phyloP scores from a whole-genome alignment of 805 yeast species.

The Kazachstania taianensis region DNA sequence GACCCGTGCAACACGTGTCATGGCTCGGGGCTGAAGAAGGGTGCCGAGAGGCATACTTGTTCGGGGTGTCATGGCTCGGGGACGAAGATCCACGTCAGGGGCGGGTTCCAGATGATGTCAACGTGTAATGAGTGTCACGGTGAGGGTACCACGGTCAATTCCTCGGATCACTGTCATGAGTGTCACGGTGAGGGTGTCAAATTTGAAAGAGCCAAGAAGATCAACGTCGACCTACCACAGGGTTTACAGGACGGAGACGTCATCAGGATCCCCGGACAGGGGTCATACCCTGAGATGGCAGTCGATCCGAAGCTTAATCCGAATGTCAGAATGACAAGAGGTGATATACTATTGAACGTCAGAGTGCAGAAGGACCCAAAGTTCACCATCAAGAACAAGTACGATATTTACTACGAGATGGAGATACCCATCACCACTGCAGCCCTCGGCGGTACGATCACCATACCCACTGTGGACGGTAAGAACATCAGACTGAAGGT shows the following conservation, averaged over 20 bases:
- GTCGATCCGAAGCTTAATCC: conserved; percentile 39
- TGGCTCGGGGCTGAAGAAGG: conserved; percentile 77
- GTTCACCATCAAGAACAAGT: conserved; percentile 54
- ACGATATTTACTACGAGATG: conserved; percentile 51
- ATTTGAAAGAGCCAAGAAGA: conserved; percentile 48
- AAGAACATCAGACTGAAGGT: conserved; percentile 65
- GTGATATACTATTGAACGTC: conserved; percentile 80
- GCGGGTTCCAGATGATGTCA: conserved; percentile 94
- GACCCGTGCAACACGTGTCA: conserved; percentile 71
- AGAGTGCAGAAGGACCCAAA: conserved; percentile 64
- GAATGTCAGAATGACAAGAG: conserved; percentile 59
- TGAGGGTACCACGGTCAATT: conserved; percentile 66
- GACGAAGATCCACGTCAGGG: conserved; percentile 71
- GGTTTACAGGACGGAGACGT: conserved; percentile 84
- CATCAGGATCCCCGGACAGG: conserved; percentile 75
- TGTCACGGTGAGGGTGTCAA: conserved; percentile 90
- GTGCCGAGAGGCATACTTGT: conserved; percentile 65
- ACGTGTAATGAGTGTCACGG: conserved; percentile 87
- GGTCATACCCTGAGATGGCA: conserved; percentile 78
- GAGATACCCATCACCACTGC: conserved; percentile 91
- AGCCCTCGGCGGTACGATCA: conserved; percentile 83
- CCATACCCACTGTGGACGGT: conserved; percentile 87
- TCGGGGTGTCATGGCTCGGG: conserved; percentile 89
- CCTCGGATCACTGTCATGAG: conserved; percentile 56
- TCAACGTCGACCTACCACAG: conserved; percentile 75